Evolutionary conservation across 495 filamentous ascomycete genomes (phyloP), one percentile per base, ranked within the genome.

Genomic region (Hypoxylon crocopeplum): DNA sequence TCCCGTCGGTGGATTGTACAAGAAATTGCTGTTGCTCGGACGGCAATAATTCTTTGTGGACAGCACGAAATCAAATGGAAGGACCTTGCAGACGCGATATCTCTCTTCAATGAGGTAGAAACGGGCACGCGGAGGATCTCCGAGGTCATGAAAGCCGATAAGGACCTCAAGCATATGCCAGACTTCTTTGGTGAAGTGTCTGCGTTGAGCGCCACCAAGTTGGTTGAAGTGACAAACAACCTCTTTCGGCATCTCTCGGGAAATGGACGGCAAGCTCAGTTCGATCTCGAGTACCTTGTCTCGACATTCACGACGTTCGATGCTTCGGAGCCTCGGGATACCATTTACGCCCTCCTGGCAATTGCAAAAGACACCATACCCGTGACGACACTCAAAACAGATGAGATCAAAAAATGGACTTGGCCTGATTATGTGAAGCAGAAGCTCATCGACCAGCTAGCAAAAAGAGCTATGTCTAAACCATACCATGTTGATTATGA

Each of bases 1-100:
- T 68, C 66, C 25, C 59, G 72, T 10, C 63, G 70, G 1, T 74
- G 72, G 72, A 67, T 71, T 15, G 57, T 76, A 5, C 73, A 77
- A 48, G 75, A 78, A 34, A 63, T 76, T 12, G 71, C 74, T 3
- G 46, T 76, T 21, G 64, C 74, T 1, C 56, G 59, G 16, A 47
- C 49, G 3, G 70, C 70, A 8, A 64, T 27, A 12, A 41, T 75
- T 5, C 51, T 60, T 21, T 75, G 66, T 32, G 72, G 72, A 2
- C 20, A 22, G 7, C 46, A 70, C 5, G 12, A 27, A 7, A 61
- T 75, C 13, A 10, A 51, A 2, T 75, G 69, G 72, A 32, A 56
- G 10, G 52, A 70, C n/a, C 69, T 75, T n/a, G 67, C 70, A 25
- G 69, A 66, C 5, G 67, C 67, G 0, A 59, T 69, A 10, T 59